Evolutionary conservation across 2,329 filamentous ascomycete species (phyloP).

Genomic region (Colletotrichum acutatum): DNA sequence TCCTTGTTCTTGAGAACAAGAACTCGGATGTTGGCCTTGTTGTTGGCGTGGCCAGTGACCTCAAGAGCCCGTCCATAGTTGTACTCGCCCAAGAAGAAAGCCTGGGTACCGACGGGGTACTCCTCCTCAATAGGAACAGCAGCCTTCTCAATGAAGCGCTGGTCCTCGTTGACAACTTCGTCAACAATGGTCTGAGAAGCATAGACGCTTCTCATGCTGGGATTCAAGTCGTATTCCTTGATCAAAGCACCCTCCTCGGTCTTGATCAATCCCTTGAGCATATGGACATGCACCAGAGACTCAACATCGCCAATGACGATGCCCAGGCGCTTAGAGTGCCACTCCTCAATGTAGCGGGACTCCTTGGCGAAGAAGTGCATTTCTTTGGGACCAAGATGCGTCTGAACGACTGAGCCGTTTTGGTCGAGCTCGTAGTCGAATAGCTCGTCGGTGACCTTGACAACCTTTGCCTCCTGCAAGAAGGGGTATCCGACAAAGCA

Average conservation of each 20-base stretch:
- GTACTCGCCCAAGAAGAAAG: slow-evolving; percentile 94
- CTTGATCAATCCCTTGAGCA: slow-evolving; percentile 90
- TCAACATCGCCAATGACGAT: slow-evolving; percentile 89
- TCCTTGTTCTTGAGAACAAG: slow-evolving; percentile 78
- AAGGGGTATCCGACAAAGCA: slow-evolving; percentile 97
- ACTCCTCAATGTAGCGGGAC: slow-evolving; percentile 82
- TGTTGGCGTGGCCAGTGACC: slow-evolving; percentile 77
- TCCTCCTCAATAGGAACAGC: slow-evolving; percentile 93
- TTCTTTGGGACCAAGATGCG: slow-evolving; percentile 78
- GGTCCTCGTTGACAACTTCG: slow-evolving; percentile 88
- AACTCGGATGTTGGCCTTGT: slow-evolving; percentile 84
- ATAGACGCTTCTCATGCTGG: slow-evolving; percentile 88
- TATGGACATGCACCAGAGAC: slow-evolving; percentile 89
- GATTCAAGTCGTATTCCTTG: slow-evolving; percentile 91
- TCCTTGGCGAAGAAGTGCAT: slow-evolving; percentile 88
- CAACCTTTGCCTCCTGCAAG: slow-evolving; percentile 90
- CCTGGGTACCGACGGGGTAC: slow-evolving; percentile 83
- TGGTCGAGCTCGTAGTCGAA: slow-evolving; percentile 85
- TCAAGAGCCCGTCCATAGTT: slow-evolving; percentile 92
- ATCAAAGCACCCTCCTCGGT: slow-evolving; percentile 90
- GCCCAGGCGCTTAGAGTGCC: slow-evolving; percentile 91
- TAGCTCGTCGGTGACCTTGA: slow-evolving; percentile 90
- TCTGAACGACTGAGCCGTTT: slow-evolving; percentile 72
- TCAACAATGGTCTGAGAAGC: slow-evolving; percentile 93
- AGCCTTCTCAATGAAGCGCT: slow-evolving; percentile 89